Percentiles rank a stretch among this genome's conserved stretches.
Conservation (phyloP, 345 rosid species). For the Populus alba region DNA sequence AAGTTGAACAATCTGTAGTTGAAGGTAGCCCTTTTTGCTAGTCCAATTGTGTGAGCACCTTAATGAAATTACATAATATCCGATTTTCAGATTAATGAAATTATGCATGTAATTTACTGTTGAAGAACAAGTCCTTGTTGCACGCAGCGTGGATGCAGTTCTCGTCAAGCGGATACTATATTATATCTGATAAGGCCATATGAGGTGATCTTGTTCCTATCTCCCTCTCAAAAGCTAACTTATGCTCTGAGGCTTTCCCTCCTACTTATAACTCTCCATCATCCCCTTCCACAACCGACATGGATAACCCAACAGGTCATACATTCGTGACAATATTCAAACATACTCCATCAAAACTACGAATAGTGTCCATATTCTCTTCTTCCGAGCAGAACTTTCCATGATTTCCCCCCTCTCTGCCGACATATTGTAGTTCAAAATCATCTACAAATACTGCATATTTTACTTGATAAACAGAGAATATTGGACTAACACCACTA, state of each 20-base stretch:
- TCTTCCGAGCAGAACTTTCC: slow-evolving; percentile 73
- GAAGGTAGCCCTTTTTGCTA: slow-evolving; percentile 28
- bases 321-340: slow-evolving; percentile 53
- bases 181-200: slow-evolving; percentile 55
- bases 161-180: neutral
- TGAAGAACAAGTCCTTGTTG: neutral
- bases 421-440: neutral
- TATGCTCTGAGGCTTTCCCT: too few species aligned
- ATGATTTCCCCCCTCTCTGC: slow-evolving; percentile 77
- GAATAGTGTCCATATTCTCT: slow-evolving; percentile 42
- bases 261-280: too few species aligned
- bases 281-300: too few species aligned
- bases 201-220: too few species aligned
- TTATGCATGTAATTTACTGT: neutral
- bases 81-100: neutral
- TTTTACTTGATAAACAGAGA: neutral
- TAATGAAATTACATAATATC: neutral
- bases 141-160: neutral
- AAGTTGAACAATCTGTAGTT: slow-evolving; percentile 27
- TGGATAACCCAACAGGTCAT: too few species aligned
- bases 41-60: slow-evolving; percentile 31
- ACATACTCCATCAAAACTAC: slow-evolving; percentile 54
- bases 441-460: neutral
- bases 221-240: too few species aligned
- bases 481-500: slow-evolving; percentile 31